phyloP scores from a whole-genome alignment of 371 early-diverging fungal species.

The Encephalitozoon cuniculi region DNA sequence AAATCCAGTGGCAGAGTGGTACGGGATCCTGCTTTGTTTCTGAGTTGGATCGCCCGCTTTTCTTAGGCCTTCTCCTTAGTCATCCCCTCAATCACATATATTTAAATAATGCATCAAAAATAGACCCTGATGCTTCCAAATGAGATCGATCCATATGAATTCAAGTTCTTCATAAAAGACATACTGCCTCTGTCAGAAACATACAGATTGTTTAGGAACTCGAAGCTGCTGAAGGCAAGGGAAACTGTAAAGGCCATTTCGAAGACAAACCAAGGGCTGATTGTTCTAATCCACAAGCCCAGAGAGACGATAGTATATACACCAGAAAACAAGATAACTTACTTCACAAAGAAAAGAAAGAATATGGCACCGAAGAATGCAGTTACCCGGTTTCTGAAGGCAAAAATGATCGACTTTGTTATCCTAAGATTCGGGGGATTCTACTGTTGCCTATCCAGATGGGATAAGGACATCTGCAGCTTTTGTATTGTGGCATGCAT shows the following conservation, averaged over 20 bases:
- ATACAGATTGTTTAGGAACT: background rate
- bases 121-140: conserved; percentile 12
- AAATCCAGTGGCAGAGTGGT: background rate
- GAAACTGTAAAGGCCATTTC: background rate
- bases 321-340: background rate
- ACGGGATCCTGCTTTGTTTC: too few relatives aligned
- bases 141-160: conserved; percentile 10
- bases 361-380: background rate
- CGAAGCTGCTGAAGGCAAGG: background rate
- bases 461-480: conserved; percentile 5
- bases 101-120: background rate
- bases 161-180: conserved; percentile 2
- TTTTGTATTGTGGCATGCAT: conserved; percentile 1
- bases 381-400: background rate
- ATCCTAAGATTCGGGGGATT: background rate
- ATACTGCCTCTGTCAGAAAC: background rate
- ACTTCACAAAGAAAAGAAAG: background rate
- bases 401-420: background rate
- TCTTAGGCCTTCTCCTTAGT: background rate
- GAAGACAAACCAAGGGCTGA: conserved; percentile 1
- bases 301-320: background rate
- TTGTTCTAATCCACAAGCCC: background rate
- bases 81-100: background rate
- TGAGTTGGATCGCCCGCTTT: too few relatives aligned
- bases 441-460: background rate